A percentile compares a stretch with the other conserved stretches of the same genome.
phyloP scores from a whole-genome alignment of 371 early-diverging fungal genomes.

The Rhizopus microsporus region DNA sequence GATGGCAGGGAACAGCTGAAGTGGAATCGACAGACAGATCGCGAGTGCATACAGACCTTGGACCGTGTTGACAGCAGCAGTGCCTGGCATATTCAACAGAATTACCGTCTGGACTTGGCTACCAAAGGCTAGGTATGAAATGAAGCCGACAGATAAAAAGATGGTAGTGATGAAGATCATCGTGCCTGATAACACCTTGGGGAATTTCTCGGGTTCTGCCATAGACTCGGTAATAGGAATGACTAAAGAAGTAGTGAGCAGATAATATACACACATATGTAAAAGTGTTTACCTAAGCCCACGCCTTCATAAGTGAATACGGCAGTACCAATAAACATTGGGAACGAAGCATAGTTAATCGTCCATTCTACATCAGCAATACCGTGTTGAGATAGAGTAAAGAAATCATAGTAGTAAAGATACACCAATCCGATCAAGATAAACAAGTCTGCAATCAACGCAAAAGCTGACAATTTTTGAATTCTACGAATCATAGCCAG shows the following conservation, averaged over 20 bases:
- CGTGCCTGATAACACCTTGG: constrained; percentile 67
- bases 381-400: constrained; percentile 59
- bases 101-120: constrained; percentile 77
- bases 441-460: constrained; percentile 83
- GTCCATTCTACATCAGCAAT: constrained; percentile 53
- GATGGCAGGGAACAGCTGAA: constrained; percentile 86
- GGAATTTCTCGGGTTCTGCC: constrained; percentile 83
- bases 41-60: constrained; percentile 84
- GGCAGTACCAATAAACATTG: constrained; percentile 85
- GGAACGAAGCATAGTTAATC: constrained; percentile 64
- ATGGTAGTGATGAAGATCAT: constrained; percentile 70
- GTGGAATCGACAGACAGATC: constrained; percentile 83
- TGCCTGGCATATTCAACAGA: constrained; percentile 73
- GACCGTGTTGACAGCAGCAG: constrained; percentile 58
- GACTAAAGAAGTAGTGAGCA: constrained; percentile 19
- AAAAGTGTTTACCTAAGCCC: constrained; percentile 54
- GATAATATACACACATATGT: neutral
- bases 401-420: constrained; percentile 79
- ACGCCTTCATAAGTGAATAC: constrained; percentile 91
- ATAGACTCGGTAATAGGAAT: constrained; percentile 76
- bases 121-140: constrained; percentile 85
- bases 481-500: constrained; percentile 84
- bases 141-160: constrained; percentile 72
- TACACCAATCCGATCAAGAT: constrained; percentile 81
- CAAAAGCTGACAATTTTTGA: constrained; percentile 76